Conservation (phyloP, 441 rosid species). For the Aleurites moluccanus region DNA sequence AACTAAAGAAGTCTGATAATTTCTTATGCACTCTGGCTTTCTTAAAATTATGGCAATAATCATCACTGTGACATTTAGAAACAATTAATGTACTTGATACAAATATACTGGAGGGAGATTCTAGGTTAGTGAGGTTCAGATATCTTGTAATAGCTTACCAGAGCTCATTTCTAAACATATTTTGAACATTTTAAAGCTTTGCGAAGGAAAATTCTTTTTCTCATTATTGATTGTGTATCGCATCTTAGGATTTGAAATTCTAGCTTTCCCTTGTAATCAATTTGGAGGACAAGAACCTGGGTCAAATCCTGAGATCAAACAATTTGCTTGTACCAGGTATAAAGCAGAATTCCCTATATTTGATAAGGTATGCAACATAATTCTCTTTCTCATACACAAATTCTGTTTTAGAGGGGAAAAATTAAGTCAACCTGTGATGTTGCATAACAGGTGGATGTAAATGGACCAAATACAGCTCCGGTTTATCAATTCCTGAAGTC, state of each 20-base stretch:
- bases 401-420: not conserved
- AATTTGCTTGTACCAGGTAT: slow-evolving; percentile 65
- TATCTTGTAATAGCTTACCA: not conserved
- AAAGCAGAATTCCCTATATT: slow-evolving; percentile 94
- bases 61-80: not conserved
- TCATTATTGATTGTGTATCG: not conserved
- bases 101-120: not conserved
- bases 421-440: not conserved
- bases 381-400: not conserved
- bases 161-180: not conserved
- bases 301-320: slow-evolving; percentile 66
- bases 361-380: slow-evolving; percentile 47
- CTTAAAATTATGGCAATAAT: not conserved
- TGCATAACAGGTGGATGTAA: slow-evolving; percentile 65
- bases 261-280: slow-evolving; percentile 97
- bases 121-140: not conserved
- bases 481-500: slow-evolving; percentile 85
- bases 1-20: not conserved
- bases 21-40: not conserved
- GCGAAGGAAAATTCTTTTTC: not conserved
- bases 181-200: not conserved
- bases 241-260: slow-evolving; percentile 72
- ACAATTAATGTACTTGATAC: not conserved
- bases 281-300: slow-evolving; percentile 91
- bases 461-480: slow-evolving; percentile 76